A percentile compares a stretch with the other conserved stretches of the same genome.
Conservation (phyloP, 768 basidiomycete genomes). For the Kwoniella sp. region DNA sequence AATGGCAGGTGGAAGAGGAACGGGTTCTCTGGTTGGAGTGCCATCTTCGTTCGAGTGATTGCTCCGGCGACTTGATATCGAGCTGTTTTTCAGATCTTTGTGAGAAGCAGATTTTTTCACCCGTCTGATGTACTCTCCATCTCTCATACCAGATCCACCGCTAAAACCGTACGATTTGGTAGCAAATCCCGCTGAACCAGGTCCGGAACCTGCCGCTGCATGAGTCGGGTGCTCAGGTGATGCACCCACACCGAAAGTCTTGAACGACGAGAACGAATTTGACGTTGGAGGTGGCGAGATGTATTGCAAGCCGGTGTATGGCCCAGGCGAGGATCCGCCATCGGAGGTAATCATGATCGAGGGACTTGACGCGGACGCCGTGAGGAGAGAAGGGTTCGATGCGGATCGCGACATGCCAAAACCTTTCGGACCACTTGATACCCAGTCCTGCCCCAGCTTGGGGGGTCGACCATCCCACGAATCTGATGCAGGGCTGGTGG, state of each 20-base stretch:
- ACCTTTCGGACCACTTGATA: neutral
- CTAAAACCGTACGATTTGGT: slow-evolving; percentile 49
- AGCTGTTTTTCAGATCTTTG: slow-evolving; percentile 30
- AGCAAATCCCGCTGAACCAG: slow-evolving; percentile 6
- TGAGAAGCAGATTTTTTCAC: slow-evolving; percentile 37
- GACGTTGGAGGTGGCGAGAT: slow-evolving; percentile 41
- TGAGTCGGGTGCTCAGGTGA: slow-evolving; percentile 6
- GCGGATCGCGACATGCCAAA: slow-evolving; percentile 1
- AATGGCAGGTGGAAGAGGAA: slow-evolving; percentile 22
- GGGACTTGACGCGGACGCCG: slow-evolving; percentile 24
- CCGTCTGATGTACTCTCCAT: slow-evolving; percentile 43
- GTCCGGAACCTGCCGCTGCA: neutral
- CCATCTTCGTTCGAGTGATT: slow-evolving; percentile 15
- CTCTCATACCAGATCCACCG: slow-evolving; percentile 38
- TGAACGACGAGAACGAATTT: slow-evolving; percentile 39
- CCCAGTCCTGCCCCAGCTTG: slow-evolving; percentile 8
- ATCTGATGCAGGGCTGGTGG: slow-evolving; percentile 5
- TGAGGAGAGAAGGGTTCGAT: slow-evolving; percentile 17
- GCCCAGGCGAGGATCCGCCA: neutral
- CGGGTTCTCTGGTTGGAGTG: slow-evolving; percentile 18
- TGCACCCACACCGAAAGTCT: slow-evolving; percentile 33
- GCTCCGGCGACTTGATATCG: slow-evolving; percentile 20
- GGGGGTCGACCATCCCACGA: slow-evolving; percentile 43
- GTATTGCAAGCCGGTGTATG: slow-evolving; percentile 4
- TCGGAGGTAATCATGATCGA: slow-evolving; percentile 14